phyloP scores from a whole-genome alignment of 208 protist genomes.

The Leishmania aethiopica region DNA sequence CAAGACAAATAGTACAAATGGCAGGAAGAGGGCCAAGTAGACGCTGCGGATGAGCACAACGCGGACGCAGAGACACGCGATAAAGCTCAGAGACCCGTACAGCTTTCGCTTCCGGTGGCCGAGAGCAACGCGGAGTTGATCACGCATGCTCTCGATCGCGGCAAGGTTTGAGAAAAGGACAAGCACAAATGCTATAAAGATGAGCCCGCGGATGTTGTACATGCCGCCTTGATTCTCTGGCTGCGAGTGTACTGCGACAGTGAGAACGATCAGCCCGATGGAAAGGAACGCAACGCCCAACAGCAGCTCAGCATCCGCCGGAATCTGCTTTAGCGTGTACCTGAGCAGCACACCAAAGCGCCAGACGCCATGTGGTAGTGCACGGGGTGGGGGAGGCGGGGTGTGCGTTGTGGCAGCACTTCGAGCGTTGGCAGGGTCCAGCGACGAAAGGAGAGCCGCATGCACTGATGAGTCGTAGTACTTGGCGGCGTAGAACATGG shows the following conservation, averaged over 20 bases:
- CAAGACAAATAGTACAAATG: constrained; percentile 48
- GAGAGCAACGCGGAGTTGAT: constrained; percentile 45
- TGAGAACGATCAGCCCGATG: constrained; percentile 41
- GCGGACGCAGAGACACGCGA: constrained; percentile 40
- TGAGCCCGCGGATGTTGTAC: constrained; percentile 72
- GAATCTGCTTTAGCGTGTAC: constrained; percentile 38
- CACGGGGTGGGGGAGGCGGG: background rate
- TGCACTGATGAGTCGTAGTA: constrained; percentile 53
- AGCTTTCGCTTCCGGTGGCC: constrained; percentile 54
- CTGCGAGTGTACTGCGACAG: constrained; percentile 41
- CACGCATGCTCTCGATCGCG: constrained; percentile 32
- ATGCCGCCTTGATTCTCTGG: constrained; percentile 54
- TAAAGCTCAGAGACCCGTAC: constrained; percentile 48
- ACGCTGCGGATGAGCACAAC: constrained; percentile 34
- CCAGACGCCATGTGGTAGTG: constrained; percentile 20
- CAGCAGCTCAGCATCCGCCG: constrained; percentile 33
- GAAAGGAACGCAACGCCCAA: constrained; percentile 15
- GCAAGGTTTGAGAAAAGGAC: constrained; percentile 51
- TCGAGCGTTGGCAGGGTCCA: constrained; percentile 1
- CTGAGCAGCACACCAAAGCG: constrained; percentile 48
- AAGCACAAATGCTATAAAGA: constrained; percentile 59
- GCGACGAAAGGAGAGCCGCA: constrained; percentile 24
- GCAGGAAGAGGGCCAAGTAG: constrained; percentile 46
- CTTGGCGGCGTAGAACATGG: constrained; percentile 61
- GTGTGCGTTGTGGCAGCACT: background rate